These are phyloP conservation scores for Botrytis fabae DNA, from an alignment of 2,329 filamentous ascomycete genomes.

Conservation along the genomic window DNA sequence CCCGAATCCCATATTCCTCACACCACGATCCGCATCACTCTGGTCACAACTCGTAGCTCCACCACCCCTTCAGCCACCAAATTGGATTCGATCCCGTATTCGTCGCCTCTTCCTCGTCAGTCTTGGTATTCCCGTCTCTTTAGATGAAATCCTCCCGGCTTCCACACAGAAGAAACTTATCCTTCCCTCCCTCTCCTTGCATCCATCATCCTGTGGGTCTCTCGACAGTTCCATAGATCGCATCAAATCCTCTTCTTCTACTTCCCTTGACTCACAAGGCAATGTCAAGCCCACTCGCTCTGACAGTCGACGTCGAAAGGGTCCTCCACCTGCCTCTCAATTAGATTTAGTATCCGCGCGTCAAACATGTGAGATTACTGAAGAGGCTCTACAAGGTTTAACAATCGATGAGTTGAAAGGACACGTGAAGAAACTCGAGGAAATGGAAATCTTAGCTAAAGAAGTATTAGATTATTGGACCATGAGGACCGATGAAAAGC, in stretches of 20 bases:
- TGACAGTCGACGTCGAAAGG: slow-evolving; percentile 47
- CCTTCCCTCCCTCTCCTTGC: slow-evolving; percentile 70
- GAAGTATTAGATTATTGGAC: slow-evolving; percentile 87
- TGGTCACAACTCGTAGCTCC: slow-evolving; percentile 97
- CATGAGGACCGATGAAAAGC: slow-evolving; percentile 78
- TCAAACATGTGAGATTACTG: slow-evolving; percentile 79
- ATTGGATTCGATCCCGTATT: slow-evolving; percentile 97
- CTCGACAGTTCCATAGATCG: slow-evolving; percentile 36
- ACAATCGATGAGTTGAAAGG: slow-evolving; percentile 72
- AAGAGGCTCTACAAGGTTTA: slow-evolving; percentile 77
- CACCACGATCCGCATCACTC: slow-evolving; percentile 81
- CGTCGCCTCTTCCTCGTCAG: slow-evolving; percentile 93
- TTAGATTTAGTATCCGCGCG: slow-evolving; percentile 77
- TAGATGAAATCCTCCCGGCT: slow-evolving; percentile 95
- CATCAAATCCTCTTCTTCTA: slow-evolving; percentile 50
- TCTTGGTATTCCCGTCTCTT: slow-evolving; percentile 89
- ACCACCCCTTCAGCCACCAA: slow-evolving; percentile 89
- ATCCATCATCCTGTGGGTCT: slow-evolving; percentile 55
- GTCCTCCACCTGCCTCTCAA: slow-evolving; percentile 67
- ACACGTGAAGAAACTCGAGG: slow-evolving; percentile 70
- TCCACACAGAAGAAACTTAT: slow-evolving; percentile 98
- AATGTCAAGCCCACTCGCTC: slow-evolving; percentile 48
- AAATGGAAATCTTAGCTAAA: slow-evolving; percentile 68
- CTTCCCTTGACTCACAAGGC: slow-evolving; percentile 60
- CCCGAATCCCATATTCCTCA: slow-evolving; percentile 69